phyloP scores from a whole-genome alignment of 2,329 filamentous ascomycete genomes.

The Nothophaeocryptopus gaeumannii region DNA sequence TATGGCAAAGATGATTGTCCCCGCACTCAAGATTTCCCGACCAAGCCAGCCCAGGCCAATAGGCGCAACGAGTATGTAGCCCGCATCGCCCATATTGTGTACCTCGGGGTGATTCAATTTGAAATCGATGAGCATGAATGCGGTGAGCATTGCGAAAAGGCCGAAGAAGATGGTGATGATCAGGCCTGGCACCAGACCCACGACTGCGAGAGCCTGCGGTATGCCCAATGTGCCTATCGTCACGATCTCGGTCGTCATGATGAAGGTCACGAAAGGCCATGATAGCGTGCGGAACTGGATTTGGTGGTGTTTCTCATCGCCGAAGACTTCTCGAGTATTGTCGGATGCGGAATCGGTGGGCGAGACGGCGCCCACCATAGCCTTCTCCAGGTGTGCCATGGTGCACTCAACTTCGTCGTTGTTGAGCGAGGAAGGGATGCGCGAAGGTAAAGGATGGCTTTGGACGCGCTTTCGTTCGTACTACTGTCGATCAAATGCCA shows the following conservation, averaged over 20 bases:
- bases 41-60: constrained; percentile 14
- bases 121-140: constrained; percentile 50
- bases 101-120: constrained; percentile 37
- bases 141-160: constrained; percentile 51
- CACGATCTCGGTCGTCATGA: constrained; percentile 19
- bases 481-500: too few species aligned
- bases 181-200: constrained; percentile 52
- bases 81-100: constrained; percentile 39
- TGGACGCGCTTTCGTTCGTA: too few species aligned
- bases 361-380: too few species aligned
- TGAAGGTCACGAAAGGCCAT: constrained; percentile 15
- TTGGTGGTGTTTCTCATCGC: constrained; percentile 8
- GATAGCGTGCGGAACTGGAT: constrained; percentile 15
- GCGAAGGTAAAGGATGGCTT: too few species aligned
- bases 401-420: too few species aligned
- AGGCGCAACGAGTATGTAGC: constrained; percentile 33
- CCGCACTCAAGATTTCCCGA: constrained; percentile 33
- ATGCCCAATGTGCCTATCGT: constrained; percentile 51
- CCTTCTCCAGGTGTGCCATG: too few species aligned
- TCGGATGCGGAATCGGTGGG: too few species aligned
- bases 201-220: constrained; percentile 51
- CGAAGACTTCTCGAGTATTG: constrained; percentile 7
- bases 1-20: constrained; percentile 53
- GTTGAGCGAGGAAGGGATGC: too few species aligned
- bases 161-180: constrained; percentile 52